Evolutionary conservation across 2,329 filamentous ascomycete genomes (phyloP).

Genomic region (Xylaria sp.): DNA sequence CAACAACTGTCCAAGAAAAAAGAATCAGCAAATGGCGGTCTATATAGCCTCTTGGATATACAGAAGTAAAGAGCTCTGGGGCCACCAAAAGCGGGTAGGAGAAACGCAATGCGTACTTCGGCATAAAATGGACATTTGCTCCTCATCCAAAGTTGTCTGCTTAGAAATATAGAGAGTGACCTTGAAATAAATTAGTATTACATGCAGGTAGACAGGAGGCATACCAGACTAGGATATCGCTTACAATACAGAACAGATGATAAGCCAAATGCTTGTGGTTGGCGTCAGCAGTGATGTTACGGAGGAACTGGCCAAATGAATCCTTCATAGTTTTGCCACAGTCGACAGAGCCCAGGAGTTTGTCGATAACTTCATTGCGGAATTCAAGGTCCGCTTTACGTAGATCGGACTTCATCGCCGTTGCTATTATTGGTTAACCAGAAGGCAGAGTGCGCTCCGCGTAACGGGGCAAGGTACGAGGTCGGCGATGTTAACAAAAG

Average conservation of each 20-base stretch:
- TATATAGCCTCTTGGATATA: neutral
- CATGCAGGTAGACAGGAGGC: neutral
- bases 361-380: slow-evolving; percentile 16
- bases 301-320: slow-evolving; percentile 19
- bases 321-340: slow-evolving; percentile 1
- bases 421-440: neutral
- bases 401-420: neutral
- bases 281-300: neutral
- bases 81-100: neutral
- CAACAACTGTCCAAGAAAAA: slow-evolving; percentile 2
- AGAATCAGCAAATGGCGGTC: neutral
- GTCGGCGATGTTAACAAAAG: neutral
- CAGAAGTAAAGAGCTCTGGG: neutral
- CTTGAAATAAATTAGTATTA: slow-evolving; percentile 3
- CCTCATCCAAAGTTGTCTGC: slow-evolving; percentile 5
- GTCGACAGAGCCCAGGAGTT: slow-evolving; percentile 13
- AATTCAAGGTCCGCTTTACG: slow-evolving; percentile 1
- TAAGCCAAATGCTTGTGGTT: slow-evolving; percentile 26
- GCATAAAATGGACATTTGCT: slow-evolving; percentile 21
- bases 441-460: neutral
- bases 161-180: slow-evolving; percentile 24
- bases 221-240: neutral
- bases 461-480: neutral
- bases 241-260: slow-evolving; percentile 27
- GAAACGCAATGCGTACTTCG: slow-evolving; percentile 11